phyloP scores from a whole-genome alignment of 495 filamentous ascomycete genomes.

The Podospora australis region DNA sequence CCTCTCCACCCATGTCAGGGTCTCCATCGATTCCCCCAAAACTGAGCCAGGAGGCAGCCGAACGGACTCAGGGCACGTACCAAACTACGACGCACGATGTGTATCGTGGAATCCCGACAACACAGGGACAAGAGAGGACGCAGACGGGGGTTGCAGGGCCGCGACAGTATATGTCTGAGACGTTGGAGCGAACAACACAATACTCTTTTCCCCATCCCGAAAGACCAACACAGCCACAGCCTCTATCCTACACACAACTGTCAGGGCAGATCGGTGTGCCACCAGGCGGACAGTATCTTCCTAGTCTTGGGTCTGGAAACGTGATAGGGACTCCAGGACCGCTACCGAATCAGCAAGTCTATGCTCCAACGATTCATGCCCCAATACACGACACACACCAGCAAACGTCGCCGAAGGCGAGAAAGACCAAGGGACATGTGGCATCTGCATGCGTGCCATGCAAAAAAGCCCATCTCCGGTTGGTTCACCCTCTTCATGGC shows the following conservation, averaged over 20 bases:
- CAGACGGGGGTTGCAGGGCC: slow-evolving; percentile 26
- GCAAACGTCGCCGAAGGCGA: slow-evolving; percentile 51
- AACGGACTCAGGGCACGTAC: slow-evolving; percentile 49
- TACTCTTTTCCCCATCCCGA: slow-evolving; percentile 36
- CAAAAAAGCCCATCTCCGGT: slow-evolving; percentile 86
- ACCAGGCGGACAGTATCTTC: slow-evolving; percentile 24
- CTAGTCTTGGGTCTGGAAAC: slow-evolving; percentile 20
- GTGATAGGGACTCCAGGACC: slow-evolving; percentile 16
- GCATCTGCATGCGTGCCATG: slow-evolving; percentile 96
- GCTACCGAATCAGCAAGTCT: slow-evolving; percentile 24
- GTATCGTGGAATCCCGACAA: slow-evolving; percentile 36
- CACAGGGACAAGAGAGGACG: slow-evolving; percentile 36
- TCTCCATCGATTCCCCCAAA: slow-evolving; percentile 64
- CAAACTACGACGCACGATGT: slow-evolving; percentile 42
- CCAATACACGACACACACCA: slow-evolving; percentile 30
- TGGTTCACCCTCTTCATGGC: slow-evolving; percentile 19
- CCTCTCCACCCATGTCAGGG: slow-evolving; percentile 82
- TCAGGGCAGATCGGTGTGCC: slow-evolving; percentile 24
- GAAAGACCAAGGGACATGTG: slow-evolving; percentile 91
- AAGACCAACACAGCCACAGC: slow-evolving; percentile 27
- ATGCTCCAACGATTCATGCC: slow-evolving; percentile 29
- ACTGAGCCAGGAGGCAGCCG: slow-evolving; percentile 53
- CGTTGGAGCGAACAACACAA: slow-evolving; percentile 33
- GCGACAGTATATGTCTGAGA: slow-evolving; percentile 32
- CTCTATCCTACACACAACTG: slow-evolving; percentile 32